Evolutionary conservation across 2,329 filamentous ascomycete genomes (phyloP).

Genomic region (Mariannaea sp.): DNA sequence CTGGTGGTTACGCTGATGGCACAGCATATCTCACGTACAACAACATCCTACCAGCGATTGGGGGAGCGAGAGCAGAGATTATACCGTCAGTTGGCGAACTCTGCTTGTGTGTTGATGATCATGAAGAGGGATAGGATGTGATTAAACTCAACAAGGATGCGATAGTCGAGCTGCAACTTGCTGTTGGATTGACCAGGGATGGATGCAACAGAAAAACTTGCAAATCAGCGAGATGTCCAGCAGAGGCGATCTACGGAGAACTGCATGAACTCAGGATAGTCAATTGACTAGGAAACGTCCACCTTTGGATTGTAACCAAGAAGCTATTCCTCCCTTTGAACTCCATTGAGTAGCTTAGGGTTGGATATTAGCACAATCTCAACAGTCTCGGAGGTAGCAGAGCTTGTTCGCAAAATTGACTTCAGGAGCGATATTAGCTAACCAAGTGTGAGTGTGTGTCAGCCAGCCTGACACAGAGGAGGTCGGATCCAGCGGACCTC

Average conservation of each 20-base stretch:
- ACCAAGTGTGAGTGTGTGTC: too few species aligned
- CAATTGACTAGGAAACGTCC: too few species aligned
- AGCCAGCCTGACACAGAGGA: too few species aligned
- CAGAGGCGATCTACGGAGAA: slow-evolving; percentile 18
- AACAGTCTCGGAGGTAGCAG: too few species aligned
- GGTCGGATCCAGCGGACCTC: too few species aligned
- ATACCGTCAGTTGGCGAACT: slow-evolving; percentile 27
- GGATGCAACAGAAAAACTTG: too few species aligned
- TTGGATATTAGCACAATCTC: too few species aligned
- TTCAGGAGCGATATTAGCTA: too few species aligned
- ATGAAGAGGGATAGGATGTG: slow-evolving; percentile 27
- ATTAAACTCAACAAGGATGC: slow-evolving; percentile 23
- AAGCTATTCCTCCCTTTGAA: too few species aligned
- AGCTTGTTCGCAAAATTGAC: too few species aligned
- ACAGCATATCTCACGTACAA: slow-evolving; percentile 29
- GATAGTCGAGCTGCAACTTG: slow-evolving; percentile 11
- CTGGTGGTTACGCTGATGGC: slow-evolving; percentile 26
- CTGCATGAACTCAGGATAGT: slow-evolving; percentile 22
- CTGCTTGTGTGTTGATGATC: slow-evolving; percentile 25
- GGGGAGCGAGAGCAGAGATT: slow-evolving; percentile 27
- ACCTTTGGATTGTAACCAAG: too few species aligned
- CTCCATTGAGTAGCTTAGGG: too few species aligned
- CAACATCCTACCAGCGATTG: slow-evolving; percentile 26
- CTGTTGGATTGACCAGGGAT: background rate
- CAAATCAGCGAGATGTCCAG: slow-evolving; percentile 17